Percentiles rank a stretch among this genome's conserved stretches.
Conservation (phyloP, 192 early-diverging fungal species). For the Linnemannia elongata region DNA sequence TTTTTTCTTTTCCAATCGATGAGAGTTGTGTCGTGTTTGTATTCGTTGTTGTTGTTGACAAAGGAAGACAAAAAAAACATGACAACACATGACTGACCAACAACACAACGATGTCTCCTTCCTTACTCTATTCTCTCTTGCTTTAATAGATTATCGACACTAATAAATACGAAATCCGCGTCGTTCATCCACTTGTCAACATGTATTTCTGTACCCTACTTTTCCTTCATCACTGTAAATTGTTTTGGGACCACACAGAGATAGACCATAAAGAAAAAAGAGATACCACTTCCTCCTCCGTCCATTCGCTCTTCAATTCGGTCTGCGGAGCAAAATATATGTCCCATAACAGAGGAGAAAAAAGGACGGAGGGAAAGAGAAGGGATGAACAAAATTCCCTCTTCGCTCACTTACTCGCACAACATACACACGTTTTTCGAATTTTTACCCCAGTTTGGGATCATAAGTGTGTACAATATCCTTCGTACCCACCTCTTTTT, state of each 20-base stretch:
- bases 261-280: background rate
- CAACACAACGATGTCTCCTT: background rate
- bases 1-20: background rate
- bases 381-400: conserved; percentile 3
- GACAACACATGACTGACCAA: background rate
- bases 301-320: background rate
- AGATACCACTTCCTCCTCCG: background rate
- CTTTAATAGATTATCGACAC: background rate
- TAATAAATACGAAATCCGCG: no score
- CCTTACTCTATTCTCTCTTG: background rate
- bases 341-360: background rate
- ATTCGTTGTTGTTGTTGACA: background rate
- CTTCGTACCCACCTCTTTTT: background rate
- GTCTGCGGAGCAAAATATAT: conserved; percentile 9
- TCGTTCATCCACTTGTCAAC: no score
- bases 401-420: background rate
- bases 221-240: background rate
- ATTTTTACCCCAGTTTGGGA: no score
- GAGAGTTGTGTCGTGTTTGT: background rate
- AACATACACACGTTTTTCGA: background rate
- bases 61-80: background rate
- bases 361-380: no score
- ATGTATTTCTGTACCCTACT: background rate
- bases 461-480: no score
- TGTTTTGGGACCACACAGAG: background rate